phyloP scores from a whole-genome alignment of 768 basidiomycete species.

The Lentinula raphanica region DNA sequence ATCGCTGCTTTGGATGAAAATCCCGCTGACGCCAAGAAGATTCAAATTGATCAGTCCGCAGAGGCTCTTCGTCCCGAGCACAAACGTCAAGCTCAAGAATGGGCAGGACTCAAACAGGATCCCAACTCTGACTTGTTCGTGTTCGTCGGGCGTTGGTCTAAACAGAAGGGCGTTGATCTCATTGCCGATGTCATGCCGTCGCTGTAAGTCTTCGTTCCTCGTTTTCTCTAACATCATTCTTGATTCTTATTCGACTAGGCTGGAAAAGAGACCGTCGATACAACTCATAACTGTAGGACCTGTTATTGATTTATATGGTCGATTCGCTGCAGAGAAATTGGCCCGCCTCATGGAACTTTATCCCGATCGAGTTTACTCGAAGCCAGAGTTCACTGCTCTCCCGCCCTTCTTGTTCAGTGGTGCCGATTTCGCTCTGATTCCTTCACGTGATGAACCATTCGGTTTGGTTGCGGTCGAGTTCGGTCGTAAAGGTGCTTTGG shows the following conservation, averaged over 20 bases:
- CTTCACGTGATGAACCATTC: constrained; percentile 95
- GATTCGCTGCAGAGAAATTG: constrained; percentile 93
- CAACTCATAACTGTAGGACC: constrained; percentile 89
- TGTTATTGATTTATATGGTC: constrained; percentile 92
- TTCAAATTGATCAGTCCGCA: constrained; percentile 72
- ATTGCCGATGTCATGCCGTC: constrained; percentile 95
- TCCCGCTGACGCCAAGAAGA: constrained; percentile 62
- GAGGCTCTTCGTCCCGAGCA: constrained; percentile 86
- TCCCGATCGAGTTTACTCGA: constrained; percentile 91
- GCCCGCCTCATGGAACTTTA: constrained; percentile 92
- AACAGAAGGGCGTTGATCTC: constrained; percentile 94
- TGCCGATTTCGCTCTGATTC: constrained; percentile 93
- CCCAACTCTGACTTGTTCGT: constrained; percentile 88
- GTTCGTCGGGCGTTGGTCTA: constrained; percentile 97
- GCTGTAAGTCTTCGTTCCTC: constrained; percentile 53
- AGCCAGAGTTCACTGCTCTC: constrained; percentile 94
- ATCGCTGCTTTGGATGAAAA: constrained; percentile 88
- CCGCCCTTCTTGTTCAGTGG: constrained; percentile 93
- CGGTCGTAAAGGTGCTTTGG: constrained; percentile 92
- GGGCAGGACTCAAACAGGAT: constrained; percentile 91
- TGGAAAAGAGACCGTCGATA: constrained; percentile 83
- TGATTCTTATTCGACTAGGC: constrained; percentile 29
- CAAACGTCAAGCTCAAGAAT: constrained; percentile 92
- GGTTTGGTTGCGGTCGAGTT: constrained; percentile 96
- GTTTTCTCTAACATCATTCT: constrained; percentile 6